Evolutionary conservation across 2,329 filamentous ascomycete genomes (phyloP).

Genomic region (Monosporascus sp.): DNA sequence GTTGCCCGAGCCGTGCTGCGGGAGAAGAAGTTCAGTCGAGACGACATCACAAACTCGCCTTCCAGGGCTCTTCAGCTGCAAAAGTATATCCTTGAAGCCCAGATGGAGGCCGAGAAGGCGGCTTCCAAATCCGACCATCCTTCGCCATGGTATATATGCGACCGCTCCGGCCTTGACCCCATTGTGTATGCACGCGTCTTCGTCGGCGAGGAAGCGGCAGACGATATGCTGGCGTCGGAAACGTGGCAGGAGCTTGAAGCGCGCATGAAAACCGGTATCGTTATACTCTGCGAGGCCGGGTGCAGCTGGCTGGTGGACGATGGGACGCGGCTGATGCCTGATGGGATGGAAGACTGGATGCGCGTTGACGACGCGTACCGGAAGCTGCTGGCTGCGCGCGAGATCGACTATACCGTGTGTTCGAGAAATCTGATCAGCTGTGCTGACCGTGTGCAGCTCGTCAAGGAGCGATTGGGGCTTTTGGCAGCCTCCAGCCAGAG

Average conservation of each 20-base stretch:
- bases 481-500: too few species aligned
- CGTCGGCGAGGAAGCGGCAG: slow-evolving; percentile 20
- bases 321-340: slow-evolving; percentile 30
- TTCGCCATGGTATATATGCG: slow-evolving; percentile 32
- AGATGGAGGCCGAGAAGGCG: slow-evolving; percentile 24
- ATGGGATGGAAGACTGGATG: slow-evolving; percentile 12
- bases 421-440: too few species aligned
- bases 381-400: too few species aligned
- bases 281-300: slow-evolving; percentile 35
- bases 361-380: too few species aligned
- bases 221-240: slow-evolving; percentile 15
- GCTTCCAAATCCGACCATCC: slow-evolving; percentile 3
- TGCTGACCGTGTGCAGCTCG: too few species aligned
- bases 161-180: slow-evolving; percentile 37
- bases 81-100: slow-evolving; percentile 30
- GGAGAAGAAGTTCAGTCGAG: slow-evolving; percentile 25
- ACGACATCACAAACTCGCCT: slow-evolving; percentile 26
- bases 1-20: slow-evolving; percentile 31
- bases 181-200: slow-evolving; percentile 32
- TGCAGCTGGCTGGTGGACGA: slow-evolving; percentile 29
- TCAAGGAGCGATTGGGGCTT: too few species aligned
- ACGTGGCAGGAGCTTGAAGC: slow-evolving; percentile 25
- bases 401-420: too few species aligned
- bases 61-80: slow-evolving; percentile 29
- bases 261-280: slow-evolving; percentile 27